Conservation (phyloP, 2,329 filamentous ascomycete genomes). For the Ophiostoma australiae region DNA sequence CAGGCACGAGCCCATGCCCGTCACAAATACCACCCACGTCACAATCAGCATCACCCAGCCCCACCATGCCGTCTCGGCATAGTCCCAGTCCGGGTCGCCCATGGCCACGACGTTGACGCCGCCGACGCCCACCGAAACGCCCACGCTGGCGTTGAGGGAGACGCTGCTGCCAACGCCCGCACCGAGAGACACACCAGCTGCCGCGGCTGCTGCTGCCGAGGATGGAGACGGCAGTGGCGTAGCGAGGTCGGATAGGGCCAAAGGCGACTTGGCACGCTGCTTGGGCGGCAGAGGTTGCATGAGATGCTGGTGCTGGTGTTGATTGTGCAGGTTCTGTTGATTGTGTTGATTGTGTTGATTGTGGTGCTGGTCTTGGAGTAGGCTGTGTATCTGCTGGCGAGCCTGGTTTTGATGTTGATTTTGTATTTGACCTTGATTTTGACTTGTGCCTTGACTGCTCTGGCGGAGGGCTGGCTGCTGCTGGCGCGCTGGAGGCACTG, state of each 20-base stretch:
- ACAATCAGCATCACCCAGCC: conserved; percentile 87
- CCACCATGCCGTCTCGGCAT: conserved; percentile 95
- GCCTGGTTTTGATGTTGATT: conserved; percentile 6
- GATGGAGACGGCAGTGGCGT: conserved; percentile 40
- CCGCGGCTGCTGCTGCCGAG: conserved; percentile 36
- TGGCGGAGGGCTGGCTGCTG: neutral
- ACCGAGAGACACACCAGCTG: neutral
- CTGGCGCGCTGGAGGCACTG: neutral
- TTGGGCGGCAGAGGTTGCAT: conserved; percentile 33
- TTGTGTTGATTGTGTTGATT: conserved; percentile 27
- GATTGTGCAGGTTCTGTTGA: conserved; percentile 29
- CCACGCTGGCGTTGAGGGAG: conserved; percentile 4
- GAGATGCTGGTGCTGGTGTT: conserved; percentile 32
- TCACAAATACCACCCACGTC: conserved; percentile 94
- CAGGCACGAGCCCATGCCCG: conserved; percentile 92
- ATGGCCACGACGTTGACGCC: conserved; percentile 33
- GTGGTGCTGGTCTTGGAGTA: conserved; percentile 16
- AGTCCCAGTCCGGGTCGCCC: conserved; percentile 67
- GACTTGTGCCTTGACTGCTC: neutral
- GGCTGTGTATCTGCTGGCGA: neutral
- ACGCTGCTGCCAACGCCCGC: neutral
- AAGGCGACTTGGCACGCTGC: conserved; percentile 52
- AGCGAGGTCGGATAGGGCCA: conserved; percentile 48
- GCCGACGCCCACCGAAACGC: conserved; percentile 33
- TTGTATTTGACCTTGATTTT: neutral